phyloP scores from a whole-genome alignment of 78 protist genomes.

The Dictyostelium firmibasis region DNA sequence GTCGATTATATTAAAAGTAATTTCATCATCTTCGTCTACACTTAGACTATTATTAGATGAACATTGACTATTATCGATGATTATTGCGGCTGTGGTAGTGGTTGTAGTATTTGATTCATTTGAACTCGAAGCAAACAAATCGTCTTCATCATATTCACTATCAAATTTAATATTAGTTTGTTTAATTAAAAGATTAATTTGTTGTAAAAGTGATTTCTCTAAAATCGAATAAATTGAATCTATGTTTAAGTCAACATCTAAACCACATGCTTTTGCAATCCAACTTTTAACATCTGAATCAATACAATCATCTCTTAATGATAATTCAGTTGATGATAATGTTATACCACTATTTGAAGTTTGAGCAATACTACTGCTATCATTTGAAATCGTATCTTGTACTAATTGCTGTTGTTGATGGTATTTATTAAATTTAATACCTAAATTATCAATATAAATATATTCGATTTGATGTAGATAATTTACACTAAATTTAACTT shows the following conservation, averaged over 20 bases:
- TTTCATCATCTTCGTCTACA: neutral
- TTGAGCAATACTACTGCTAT: neutral
- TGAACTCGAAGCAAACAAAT: neutral
- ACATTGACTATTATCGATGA: neutral
- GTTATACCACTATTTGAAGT: neutral
- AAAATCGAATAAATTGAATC: constrained; percentile 23
- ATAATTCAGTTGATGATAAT: neutral
- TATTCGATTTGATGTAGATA: constrained; percentile 10
- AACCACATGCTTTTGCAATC: constrained; percentile 44
- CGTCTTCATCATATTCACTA: neutral
- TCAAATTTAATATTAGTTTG: neutral
- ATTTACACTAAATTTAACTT: constrained; percentile 10
- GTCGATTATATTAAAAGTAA: neutral
- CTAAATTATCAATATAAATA: constrained; percentile 35
- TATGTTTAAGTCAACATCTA: constrained; percentile 1
- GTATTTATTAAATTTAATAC: constrained; percentile 4
- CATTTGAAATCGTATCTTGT: neutral
- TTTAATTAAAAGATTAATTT: neutral
- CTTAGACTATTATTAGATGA: neutral
- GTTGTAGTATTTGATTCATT: neutral
- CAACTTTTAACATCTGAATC: constrained; percentile 24
- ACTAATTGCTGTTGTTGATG: neutral
- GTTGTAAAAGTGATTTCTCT: neutral
- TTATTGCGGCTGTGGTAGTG: neutral
- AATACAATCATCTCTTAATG: neutral